Evolutionary conservation across 352 stramenopile genomes (phyloP), one percentile per base, ranked within the genome.

Genomic region (Pythium biforme): DNA sequence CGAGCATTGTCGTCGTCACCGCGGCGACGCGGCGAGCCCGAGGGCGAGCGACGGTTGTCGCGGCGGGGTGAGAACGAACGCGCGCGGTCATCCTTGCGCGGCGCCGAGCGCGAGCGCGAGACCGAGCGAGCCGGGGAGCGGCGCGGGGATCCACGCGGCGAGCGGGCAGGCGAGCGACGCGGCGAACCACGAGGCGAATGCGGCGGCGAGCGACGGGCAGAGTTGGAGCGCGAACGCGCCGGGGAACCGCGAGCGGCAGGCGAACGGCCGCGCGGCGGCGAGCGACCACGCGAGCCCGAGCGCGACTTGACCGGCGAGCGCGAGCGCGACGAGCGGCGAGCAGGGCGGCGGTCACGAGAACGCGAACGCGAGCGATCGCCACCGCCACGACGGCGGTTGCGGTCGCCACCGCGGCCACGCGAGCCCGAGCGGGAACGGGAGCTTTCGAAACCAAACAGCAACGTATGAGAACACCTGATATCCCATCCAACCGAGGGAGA

Each of bases 351-450:
- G 52, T 72, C 63, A 56, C 76, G 69, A 48, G 72, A 76, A 17
- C 77, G 75, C 26, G 81, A 89, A 27, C 69, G 81, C 41, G 76
- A 78, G 55, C 63, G 55, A 0, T 41, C 43, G 29, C 55, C 41
- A 58, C 50, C 43, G 51, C 52, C 26, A 57, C 60, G 48, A 48
- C 58, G 51, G 45, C 51, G 56, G 64, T 64, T 46, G 25, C 59
- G 39, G 59, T 52, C 60, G 51, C 64, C 53, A 19, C 66, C 67
- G 46, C 70, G 52, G n/a, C 60, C 52, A 43, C 62, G 46, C 22
- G 73, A 80, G 31, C 63, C 47, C 46, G 80, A 89, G 50, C 81
- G 75, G 49, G 74, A 86, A 47, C 80, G 77, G 48, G 76, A 86
- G 41, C 72, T 74, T 9, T n/a, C 9, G 40, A 6, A 15, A 47